A percentile compares a stretch with the other conserved stretches of the same genome.
phyloP scores from a whole-genome alignment of 2,329 filamentous ascomycete species.

The Fusarium stilboides region DNA sequence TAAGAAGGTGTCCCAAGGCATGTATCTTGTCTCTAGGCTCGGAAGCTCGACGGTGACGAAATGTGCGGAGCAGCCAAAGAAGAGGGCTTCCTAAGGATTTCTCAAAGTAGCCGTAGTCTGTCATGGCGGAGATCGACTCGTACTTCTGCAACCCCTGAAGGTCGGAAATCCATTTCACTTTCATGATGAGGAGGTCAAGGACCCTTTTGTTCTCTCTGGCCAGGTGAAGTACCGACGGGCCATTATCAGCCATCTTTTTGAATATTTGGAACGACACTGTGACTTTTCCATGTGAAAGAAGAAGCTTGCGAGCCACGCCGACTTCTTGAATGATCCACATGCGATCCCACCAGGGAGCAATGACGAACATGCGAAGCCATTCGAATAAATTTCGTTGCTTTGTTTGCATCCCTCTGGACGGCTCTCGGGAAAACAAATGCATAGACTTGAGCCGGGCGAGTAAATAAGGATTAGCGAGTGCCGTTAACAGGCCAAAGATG shows the following conservation, averaged over 20 bases:
- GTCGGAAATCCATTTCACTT: slow-evolving; percentile 27
- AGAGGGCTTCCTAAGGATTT: slow-evolving; percentile 37
- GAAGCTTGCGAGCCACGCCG: slow-evolving; percentile 24
- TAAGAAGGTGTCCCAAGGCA: slow-evolving; percentile 29
- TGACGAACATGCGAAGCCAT: slow-evolving; percentile 37
- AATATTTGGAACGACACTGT: slow-evolving; percentile 25
- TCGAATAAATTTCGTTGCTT: slow-evolving; percentile 38
- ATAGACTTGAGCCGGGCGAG: slow-evolving; percentile 6
- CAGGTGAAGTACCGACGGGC: neutral
- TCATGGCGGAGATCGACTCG: slow-evolving; percentile 12
- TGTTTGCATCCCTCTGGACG: neutral
- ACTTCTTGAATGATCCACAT: slow-evolving; percentile 45
- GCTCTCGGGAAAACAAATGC: neutral
- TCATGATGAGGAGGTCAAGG: slow-evolving; percentile 25
- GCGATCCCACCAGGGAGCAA: slow-evolving; percentile 45
- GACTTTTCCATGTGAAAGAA: slow-evolving; percentile 31
- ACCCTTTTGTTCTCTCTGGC: slow-evolving; percentile 33
- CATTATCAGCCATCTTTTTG: neutral
- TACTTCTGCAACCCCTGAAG: slow-evolving; percentile 29
- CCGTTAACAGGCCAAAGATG: slow-evolving; percentile 28
- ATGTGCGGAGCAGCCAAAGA: slow-evolving; percentile 40
- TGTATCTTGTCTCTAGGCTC: slow-evolving; percentile 43
- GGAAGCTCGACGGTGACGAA: slow-evolving; percentile 32
- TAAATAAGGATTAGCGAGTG: slow-evolving; percentile 14
- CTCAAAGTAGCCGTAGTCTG: slow-evolving; percentile 27